Conservation (phyloP, 2,329 filamentous ascomycete species). For the Microcyclospora pomicola region DNA sequence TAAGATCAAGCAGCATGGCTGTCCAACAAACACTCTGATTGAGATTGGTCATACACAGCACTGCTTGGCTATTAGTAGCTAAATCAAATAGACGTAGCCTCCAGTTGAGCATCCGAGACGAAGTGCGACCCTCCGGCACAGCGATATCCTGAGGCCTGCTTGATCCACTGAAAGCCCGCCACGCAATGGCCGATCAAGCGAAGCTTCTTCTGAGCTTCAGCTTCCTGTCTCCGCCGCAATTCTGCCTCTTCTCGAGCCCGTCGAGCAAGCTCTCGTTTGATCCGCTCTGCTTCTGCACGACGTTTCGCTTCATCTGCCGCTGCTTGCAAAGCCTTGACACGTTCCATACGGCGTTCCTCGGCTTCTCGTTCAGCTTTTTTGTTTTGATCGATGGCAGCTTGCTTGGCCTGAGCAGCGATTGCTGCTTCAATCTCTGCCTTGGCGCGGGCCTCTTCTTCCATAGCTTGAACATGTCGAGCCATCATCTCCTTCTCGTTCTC, state of each 20-base stretch:
- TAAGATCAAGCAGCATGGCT: too few relatives aligned
- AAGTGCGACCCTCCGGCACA: conserved; percentile 50
- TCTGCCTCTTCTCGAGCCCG: conserved; percentile 21
- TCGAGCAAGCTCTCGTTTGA: conserved; percentile 19
- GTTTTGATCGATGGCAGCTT: conserved; percentile 17
- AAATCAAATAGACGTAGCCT: background rate
- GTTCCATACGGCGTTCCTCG: too few relatives aligned
- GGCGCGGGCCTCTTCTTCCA: too few relatives aligned
- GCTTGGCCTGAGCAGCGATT: conserved; percentile 3
- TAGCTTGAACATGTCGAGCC: conserved; percentile 6
- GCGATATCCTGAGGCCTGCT: conserved; percentile 43
- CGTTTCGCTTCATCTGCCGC: conserved; percentile 9
- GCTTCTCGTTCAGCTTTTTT: conserved; percentile 1
- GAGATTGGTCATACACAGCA: too few relatives aligned
- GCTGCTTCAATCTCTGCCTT: too few relatives aligned
- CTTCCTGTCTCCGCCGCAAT: conserved; percentile 23
- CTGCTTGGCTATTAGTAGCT: too few relatives aligned
- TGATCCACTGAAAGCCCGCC: conserved; percentile 48
- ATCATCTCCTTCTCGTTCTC: conserved; percentile 14
- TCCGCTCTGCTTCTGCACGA: conserved; percentile 11
- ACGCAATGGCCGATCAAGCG: conserved; percentile 41
- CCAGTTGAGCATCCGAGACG: conserved; percentile 25
- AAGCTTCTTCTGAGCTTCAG: conserved; percentile 34
- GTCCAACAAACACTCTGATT: too few relatives aligned
- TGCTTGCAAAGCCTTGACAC: conserved; percentile 1